These are phyloP conservation scores for Blumeria hordei DNA, from an alignment of 2,329 filamentous ascomycete species.

Conservation along the genomic window DNA sequence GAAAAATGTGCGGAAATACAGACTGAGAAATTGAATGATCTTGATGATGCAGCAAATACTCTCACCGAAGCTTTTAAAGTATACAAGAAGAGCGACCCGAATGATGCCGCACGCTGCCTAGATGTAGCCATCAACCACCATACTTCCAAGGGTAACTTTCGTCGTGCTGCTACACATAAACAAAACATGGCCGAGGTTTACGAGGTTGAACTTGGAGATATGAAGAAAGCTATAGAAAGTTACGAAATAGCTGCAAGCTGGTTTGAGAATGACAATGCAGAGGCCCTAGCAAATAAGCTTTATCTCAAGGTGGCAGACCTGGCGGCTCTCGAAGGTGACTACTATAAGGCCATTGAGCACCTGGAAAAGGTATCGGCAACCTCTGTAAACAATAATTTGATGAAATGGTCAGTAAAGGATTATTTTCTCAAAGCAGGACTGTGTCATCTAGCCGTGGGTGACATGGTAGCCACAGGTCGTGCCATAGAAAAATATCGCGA, in stretches of 20 bases:
- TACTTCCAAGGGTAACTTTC: constrained; percentile 71
- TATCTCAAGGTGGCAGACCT: constrained; percentile 84
- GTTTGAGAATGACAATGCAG: constrained; percentile 47
- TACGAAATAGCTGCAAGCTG: constrained; percentile 73
- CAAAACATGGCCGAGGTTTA: constrained; percentile 72
- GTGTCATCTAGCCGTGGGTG: constrained; percentile 53
- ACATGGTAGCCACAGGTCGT: constrained; percentile 54
- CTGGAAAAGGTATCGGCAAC: constrained; percentile 65
- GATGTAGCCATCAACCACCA: constrained; percentile 66
- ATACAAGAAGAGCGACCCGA: constrained; percentile 64
- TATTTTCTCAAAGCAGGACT: constrained; percentile 88
- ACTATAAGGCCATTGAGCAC: constrained; percentile 56
- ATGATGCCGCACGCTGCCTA: constrained; percentile 61
- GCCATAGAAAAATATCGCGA: constrained; percentile 67
- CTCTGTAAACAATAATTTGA: constrained; percentile 69
- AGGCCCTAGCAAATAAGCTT: constrained; percentile 71
- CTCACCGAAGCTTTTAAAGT: constrained; percentile 84
- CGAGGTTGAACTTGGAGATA: constrained; percentile 58
- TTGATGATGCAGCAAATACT: constrained; percentile 76
- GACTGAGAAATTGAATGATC: constrained; percentile 60
- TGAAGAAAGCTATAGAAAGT: constrained; percentile 52
- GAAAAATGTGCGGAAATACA: constrained; percentile 71
- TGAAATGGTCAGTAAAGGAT: constrained; percentile 86
- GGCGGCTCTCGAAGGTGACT: constrained; percentile 58
- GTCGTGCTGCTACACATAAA: constrained; percentile 73